phyloP scores from a whole-genome alignment of 2,329 filamentous ascomycete species.

The Cryphonectria nitschkei region DNA sequence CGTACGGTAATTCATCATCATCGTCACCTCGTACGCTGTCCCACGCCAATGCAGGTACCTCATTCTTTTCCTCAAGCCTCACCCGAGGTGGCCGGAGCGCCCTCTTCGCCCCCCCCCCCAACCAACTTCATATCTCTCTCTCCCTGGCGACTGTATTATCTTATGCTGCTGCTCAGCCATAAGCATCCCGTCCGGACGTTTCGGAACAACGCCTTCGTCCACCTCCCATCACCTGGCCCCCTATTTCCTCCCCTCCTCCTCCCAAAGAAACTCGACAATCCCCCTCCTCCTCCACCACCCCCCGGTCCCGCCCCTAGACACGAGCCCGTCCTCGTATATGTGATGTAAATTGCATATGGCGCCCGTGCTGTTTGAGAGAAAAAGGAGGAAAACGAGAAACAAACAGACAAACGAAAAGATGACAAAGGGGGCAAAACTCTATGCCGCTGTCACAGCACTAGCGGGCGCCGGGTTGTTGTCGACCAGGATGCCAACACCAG shows the following conservation, averaged over 20 bases:
- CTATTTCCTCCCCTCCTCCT: neutral
- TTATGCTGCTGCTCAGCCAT: neutral
- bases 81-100: neutral
- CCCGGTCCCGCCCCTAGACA: neutral
- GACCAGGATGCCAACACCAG: slow-evolving; percentile 46
- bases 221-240: neutral
- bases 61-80: neutral
- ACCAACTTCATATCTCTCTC: neutral
- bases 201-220: neutral
- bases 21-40: neutral
- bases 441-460: slow-evolving; percentile 8
- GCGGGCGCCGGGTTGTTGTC: slow-evolving; percentile 38
- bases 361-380: too few relatives aligned
- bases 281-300: neutral
- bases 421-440: neutral
- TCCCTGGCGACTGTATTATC: neutral
- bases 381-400: neutral
- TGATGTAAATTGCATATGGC: neutral
- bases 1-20: neutral
- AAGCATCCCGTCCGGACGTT: neutral
- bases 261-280: neutral
- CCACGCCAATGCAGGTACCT: slow-evolving; percentile 3
- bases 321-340: neutral
- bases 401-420: neutral
- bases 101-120: neutral